phyloP scores from a whole-genome alignment of 2,329 filamentous ascomycete genomes.

The Ceratocystis cacaofunesta region DNA sequence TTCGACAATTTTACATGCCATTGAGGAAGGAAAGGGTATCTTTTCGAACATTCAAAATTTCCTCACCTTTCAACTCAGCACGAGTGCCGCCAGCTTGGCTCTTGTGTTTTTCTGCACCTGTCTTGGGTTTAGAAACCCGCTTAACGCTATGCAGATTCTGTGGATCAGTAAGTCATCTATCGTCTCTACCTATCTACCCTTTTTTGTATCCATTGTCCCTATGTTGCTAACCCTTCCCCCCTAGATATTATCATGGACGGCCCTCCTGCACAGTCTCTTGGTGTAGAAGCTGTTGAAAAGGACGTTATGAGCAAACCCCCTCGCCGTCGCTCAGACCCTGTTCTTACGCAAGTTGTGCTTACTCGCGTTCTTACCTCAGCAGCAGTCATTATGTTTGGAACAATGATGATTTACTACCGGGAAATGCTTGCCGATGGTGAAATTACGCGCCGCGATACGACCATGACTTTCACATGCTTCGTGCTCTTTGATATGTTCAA shows the following conservation, averaged over 20 bases:
- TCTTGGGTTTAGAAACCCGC: constrained; percentile 81
- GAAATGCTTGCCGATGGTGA: constrained; percentile 76
- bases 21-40: constrained; percentile 97
- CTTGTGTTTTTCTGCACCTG: constrained; percentile 86
- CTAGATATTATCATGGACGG: constrained; percentile 99
- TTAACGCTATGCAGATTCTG: constrained; percentile 98
- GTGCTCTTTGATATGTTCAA: constrained; percentile 99
- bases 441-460: constrained; percentile 86
- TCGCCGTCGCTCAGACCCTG: constrained; percentile 67
- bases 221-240: constrained; percentile 17
- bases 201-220: not conserved
- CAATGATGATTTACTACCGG: constrained; percentile 75
- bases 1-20: constrained; percentile 80
- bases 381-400: constrained; percentile 80
- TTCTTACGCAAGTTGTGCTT: constrained; percentile 73
- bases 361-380: constrained; percentile 77
- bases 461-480: constrained; percentile 98
- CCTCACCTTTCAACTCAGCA: constrained; percentile 94
- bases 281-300: constrained; percentile 86
- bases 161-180: constrained; percentile 77
- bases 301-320: constrained; percentile 88
- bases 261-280: constrained; percentile 88
- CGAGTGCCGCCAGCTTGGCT: constrained; percentile 81
- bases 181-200: not conserved
- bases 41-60: constrained; percentile 99